phyloP scores from a whole-genome alignment of 176 grass and related monocot genomes.

The Cenchrus americanus region DNA sequence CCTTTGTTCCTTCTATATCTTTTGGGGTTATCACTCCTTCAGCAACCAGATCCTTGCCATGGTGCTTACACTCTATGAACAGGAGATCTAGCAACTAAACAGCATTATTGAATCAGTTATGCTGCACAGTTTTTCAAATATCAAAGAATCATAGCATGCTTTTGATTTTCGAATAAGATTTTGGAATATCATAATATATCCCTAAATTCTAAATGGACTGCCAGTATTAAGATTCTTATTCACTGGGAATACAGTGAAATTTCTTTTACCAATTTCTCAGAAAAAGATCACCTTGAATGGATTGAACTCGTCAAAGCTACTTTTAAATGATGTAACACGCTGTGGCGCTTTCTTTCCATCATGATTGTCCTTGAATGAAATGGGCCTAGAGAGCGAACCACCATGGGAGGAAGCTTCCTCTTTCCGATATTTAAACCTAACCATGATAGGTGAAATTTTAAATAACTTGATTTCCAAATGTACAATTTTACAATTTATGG shows the following conservation, averaged over 20 bases:
- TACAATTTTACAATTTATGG: neutral
- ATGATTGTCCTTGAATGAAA: slow-evolving; percentile 59
- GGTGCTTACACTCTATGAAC: slow-evolving; percentile 73
- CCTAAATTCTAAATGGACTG: neutral
- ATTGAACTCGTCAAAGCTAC: slow-evolving; percentile 81
- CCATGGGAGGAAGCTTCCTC: slow-evolving; percentile 32
- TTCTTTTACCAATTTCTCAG: slow-evolving; percentile 12
- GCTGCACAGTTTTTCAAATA: neutral
- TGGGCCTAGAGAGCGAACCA: slow-evolving; percentile 50
- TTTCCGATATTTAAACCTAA: slow-evolving; percentile 66
- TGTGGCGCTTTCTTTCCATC: slow-evolving; percentile 60
- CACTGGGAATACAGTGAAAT: slow-evolving; percentile 13
- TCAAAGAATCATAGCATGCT: neutral
- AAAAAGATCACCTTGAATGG: slow-evolving; percentile 81
- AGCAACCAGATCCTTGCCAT: slow-evolving; percentile 67
- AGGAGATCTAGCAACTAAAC: slow-evolving; percentile 80
- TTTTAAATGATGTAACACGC: slow-evolving; percentile 84
- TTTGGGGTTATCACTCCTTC: slow-evolving; percentile 75
- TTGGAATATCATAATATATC: neutral
- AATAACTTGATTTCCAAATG: slow-evolving; percentile 24
- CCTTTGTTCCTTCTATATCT: slow-evolving; percentile 86
- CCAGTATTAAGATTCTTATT: neutral
- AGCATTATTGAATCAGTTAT: slow-evolving; percentile 42
- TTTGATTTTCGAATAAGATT: neutral
- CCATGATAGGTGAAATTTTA: neutral